Percentiles rank a stretch among this genome's conserved stretches.
These are phyloP conservation scores for Exophiala aquamarina DNA, from an alignment of 2,329 filamentous ascomycete genomes.

Conservation along the genomic window DNA sequence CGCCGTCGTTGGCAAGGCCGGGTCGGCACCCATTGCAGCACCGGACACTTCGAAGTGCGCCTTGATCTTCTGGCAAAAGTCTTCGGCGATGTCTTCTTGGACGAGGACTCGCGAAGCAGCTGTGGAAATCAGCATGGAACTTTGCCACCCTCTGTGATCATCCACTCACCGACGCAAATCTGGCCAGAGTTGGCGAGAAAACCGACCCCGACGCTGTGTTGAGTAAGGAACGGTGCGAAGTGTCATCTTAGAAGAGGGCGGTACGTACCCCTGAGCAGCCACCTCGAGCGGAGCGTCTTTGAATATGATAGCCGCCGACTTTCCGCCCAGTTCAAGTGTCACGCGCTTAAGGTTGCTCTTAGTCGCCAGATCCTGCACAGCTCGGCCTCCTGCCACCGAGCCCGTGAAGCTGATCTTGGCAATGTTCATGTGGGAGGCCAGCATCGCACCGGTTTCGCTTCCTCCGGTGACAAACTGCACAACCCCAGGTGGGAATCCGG, in stretches of 20 bases:
- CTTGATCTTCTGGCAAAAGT: constrained; percentile 49
- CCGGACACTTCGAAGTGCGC: too few species aligned
- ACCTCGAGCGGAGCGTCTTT: constrained; percentile 34
- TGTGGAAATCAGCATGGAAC: too few species aligned
- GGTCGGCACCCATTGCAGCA: constrained; percentile 24
- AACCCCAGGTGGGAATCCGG: too few species aligned
- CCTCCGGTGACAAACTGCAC: constrained; percentile 37
- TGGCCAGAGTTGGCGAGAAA: constrained; percentile 62
- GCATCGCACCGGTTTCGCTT: constrained; percentile 57
- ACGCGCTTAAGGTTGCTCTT: constrained; percentile 37
- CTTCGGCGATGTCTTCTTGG: constrained; percentile 56
- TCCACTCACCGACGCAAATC: constrained; percentile 55
- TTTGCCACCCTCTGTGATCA: too few species aligned
- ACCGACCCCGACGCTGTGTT: too few species aligned
- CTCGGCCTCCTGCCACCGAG: constrained; percentile 30
- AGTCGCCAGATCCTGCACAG: constrained; percentile 32
- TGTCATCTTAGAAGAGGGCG: too few species aligned
- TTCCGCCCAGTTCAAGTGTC: constrained; percentile 38
- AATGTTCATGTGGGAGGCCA: constrained; percentile 33
- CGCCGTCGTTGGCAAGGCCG: constrained; percentile 43
- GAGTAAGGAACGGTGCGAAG: too few species aligned
- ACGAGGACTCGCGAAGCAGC: constrained; percentile 57
- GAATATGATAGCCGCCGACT: constrained; percentile 37
- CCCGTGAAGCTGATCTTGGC: constrained; percentile 38
- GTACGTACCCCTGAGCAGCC: too few species aligned